Base-by-base conservation (phyloP, 805 yeast genomes). In the fission yeast (Schizosaccharomyces pombe) region DNA sequence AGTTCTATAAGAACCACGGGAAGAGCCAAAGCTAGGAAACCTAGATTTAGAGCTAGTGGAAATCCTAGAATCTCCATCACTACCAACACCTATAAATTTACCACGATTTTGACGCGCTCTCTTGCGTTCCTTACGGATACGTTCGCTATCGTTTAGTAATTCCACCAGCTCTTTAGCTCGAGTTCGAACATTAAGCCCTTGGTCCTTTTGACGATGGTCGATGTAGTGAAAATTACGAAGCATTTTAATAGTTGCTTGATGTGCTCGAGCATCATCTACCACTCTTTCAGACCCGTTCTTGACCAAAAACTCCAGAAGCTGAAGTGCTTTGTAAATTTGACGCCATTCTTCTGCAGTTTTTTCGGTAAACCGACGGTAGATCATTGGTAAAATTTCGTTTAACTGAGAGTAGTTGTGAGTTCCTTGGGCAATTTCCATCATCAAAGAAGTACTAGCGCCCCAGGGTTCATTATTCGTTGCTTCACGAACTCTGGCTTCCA, bases 281-380 rank as follows among this genome's bases (percentile, higher is more conserved):
- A 91, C 85, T 57, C 96, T 74, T 68, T 91, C 98, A 30, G 91
- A 77, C 0, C 98, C 98, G 63, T 89, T 84, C 66, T 85, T 85
- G 59, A 91, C 75, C 61, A 91, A 72, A 65, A 85, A 91, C 62
- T 91, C 98, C 66, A 89, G 75, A 66, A 91, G 74, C 65, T 87
- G 96, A 62, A 91, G 72, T 2, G 95, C 57, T 53, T 91, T 91
- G 71, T 91, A 91, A 59, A 91, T 89, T 67, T 91, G 98, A 65
- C 98, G 78, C 98, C 98, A 91, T 68, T 91, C 97, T 65, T 78
- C 81, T 53, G 96, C 94, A 5, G 91, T 75, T 69, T 91, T 91
- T 66, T 91, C 98, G 5, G 97, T 89, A 70, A 91, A 91, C 58
- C 98, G 75, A 61, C 94, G 73, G 63, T 68, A 70, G 32, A 70